Evolutionary conservation across 805 yeast genomes (phyloP).

Genomic region (Cyberlindnera petersonii): DNA sequence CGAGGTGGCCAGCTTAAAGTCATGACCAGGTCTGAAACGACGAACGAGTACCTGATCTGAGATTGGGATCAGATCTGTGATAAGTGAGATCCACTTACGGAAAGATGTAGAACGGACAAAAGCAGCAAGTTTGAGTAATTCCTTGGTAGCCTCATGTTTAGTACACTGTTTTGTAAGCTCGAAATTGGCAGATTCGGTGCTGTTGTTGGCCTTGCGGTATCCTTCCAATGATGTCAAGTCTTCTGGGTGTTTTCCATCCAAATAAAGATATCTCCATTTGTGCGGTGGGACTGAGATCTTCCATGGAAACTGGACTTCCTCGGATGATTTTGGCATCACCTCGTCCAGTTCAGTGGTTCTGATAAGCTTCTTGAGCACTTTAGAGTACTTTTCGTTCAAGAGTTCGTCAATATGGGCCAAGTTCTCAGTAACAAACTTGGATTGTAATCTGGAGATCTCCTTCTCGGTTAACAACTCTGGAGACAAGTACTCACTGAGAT

Average conservation of each 20-base stretch:
- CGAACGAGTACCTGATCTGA: slow-evolving; percentile 71
- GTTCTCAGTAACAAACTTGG: slow-evolving; percentile 61
- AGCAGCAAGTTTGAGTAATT: slow-evolving; percentile 49
- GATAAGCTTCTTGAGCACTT: slow-evolving; percentile 41
- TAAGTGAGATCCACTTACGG: slow-evolving; percentile 58
- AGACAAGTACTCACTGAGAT: slow-evolving; percentile 53
- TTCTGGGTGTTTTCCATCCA: slow-evolving; percentile 56
- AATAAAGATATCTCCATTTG: slow-evolving; percentile 79
- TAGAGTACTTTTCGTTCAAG: slow-evolving; percentile 53
- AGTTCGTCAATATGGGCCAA: slow-evolving; percentile 63
- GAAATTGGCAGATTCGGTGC: slow-evolving; percentile 58
- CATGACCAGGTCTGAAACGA: slow-evolving; percentile 92
- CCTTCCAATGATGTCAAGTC: slow-evolving; percentile 29
- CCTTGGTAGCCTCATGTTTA: slow-evolving; percentile 31
- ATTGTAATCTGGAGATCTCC: slow-evolving; percentile 41
- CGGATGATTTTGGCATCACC: slow-evolving; percentile 51
- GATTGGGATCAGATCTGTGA: slow-evolving; percentile 60
- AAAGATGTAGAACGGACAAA: slow-evolving; percentile 61
- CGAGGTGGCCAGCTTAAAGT: slow-evolving; percentile 84
- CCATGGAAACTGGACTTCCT: slow-evolving; percentile 73
- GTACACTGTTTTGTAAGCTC: slow-evolving; percentile 27
- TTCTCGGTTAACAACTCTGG: slow-evolving; percentile 42
- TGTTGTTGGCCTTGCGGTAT: slow-evolving; percentile 32
- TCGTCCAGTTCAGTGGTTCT: slow-evolving; percentile 58
- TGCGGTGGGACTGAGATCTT: slow-evolving; percentile 90